These are phyloP conservation scores for Zygoascus biomembranicola DNA, from an alignment of 805 yeast species.

Conservation along the genomic window DNA sequence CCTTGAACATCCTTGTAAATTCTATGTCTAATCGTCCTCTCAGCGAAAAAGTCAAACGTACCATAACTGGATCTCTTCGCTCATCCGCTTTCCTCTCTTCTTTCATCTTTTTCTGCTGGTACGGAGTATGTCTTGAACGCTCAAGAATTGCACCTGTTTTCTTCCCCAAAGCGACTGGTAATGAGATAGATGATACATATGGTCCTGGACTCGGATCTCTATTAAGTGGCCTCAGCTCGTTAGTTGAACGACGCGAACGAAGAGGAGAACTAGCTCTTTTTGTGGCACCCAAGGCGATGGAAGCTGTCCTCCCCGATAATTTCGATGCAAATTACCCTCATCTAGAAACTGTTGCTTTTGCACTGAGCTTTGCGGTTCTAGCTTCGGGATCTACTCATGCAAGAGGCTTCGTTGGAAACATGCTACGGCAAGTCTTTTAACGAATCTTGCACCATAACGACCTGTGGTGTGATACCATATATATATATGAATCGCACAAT, in stretches of 20 bases:
- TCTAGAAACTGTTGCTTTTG: constrained; percentile 11
- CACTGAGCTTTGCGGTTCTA: constrained; percentile 13
- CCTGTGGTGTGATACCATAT: too few species aligned
- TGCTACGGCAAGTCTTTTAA: constrained; percentile 7
- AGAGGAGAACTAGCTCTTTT: constrained; percentile 42
- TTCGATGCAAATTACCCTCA: constrained; percentile 2
- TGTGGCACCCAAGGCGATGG: constrained; percentile 31
- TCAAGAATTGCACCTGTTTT: constrained; percentile 33
- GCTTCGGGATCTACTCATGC: constrained; percentile 8
- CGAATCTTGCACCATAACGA: not conserved
- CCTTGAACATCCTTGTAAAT: constrained; percentile 32
- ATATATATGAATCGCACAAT: too few species aligned
- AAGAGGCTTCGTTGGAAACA: constrained; percentile 11
- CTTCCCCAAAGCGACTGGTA: constrained; percentile 31
- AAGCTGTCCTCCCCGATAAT: constrained; percentile 6
- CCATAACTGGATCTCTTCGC: constrained; percentile 27
- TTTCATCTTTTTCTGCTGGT: constrained; percentile 39
- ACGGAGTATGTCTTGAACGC: constrained; percentile 39
- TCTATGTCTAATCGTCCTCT: constrained; percentile 14
- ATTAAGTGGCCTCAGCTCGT: constrained; percentile 36
- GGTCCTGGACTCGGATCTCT: constrained; percentile 37
- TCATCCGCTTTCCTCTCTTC: constrained; percentile 38
- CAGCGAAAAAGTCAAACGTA: constrained; percentile 9
- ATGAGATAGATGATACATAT: constrained; percentile 32
- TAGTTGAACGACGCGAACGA: constrained; percentile 34